A percentile compares a stretch with the other conserved stretches of the same genome.
Evolutionary conservation across 169 alveolate species (phyloP).

Genomic region (Plasmodium billcollinsi): DNA sequence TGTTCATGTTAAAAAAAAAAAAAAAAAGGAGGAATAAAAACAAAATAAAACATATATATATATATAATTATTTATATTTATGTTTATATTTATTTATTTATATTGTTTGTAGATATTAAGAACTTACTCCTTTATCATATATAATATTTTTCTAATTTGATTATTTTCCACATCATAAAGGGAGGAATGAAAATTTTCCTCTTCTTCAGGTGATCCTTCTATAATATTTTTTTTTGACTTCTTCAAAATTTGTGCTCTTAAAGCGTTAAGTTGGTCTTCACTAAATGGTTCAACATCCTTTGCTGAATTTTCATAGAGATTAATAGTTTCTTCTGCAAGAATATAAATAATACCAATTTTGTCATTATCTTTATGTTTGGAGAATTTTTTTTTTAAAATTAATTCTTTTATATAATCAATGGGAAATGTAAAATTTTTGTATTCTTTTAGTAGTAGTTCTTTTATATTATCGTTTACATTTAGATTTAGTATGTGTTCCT

Average conservation of each 20-base stretch:
- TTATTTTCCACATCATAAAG: constrained; percentile 64
- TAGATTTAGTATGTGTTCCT: constrained; percentile 32
- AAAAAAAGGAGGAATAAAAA: not conserved
- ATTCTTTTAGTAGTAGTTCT: constrained; percentile 34
- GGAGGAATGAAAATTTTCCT: constrained; percentile 18
- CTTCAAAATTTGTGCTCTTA: constrained; percentile 17
- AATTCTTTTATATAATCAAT: constrained; percentile 53
- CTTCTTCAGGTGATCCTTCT: not conserved
- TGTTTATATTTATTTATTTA: not conserved
- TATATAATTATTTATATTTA: not conserved
- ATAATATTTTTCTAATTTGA: constrained; percentile 53
- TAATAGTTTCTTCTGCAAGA: constrained; percentile 74
- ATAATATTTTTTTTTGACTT: not conserved
- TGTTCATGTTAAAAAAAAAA: constrained; percentile 8
- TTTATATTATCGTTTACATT: constrained; percentile 22
- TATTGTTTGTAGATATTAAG: too few relatives aligned
- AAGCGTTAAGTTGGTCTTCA: constrained; percentile 19
- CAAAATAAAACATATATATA: constrained; percentile 9
- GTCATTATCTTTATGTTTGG: constrained; percentile 4
- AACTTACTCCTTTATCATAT: constrained; percentile 73
- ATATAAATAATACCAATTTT: constrained; percentile 37
- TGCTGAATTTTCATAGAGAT: constrained; percentile 74
- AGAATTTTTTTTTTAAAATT: constrained; percentile 41
- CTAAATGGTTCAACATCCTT: constrained; percentile 58
- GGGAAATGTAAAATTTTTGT: constrained; percentile 51